These are phyloP conservation scores for Entomortierella chlamydospora DNA, from an alignment of 192 early-diverging fungal genomes.

Conservation along the genomic window DNA sequence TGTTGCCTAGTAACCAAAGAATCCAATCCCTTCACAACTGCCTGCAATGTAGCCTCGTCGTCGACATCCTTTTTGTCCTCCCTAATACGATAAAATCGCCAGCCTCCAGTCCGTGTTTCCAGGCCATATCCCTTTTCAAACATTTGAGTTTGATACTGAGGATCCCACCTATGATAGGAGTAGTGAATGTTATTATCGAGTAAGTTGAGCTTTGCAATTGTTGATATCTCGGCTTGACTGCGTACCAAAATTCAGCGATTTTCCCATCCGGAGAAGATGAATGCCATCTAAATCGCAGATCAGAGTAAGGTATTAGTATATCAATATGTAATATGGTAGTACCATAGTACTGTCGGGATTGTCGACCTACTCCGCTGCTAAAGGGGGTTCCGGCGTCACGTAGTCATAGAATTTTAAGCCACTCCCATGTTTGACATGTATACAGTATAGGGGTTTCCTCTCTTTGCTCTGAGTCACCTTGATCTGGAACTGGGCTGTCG, in stretches of 20 bases:
- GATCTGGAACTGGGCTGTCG: constrained; percentile 67
- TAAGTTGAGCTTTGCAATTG: too few species aligned
- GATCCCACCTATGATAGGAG: constrained; percentile 57
- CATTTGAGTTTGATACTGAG: constrained; percentile 63
- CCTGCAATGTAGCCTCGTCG: constrained; percentile 61
- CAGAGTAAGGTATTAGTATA: too few species aligned
- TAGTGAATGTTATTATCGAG: neutral
- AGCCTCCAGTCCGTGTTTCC: constrained; percentile 60
- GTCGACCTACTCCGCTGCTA: constrained; percentile 57
- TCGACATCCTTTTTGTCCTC: constrained; percentile 73
- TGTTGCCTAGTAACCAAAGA: constrained; percentile 64
- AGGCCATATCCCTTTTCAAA: constrained; percentile 64
- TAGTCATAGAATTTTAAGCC: constrained; percentile 65
- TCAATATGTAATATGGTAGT: too few species aligned
- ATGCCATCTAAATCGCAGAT: constrained; percentile 57
- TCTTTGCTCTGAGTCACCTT: constrained; percentile 62
- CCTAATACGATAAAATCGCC: constrained; percentile 64
- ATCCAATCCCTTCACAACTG: constrained; percentile 57
- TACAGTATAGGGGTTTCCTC: constrained; percentile 61
- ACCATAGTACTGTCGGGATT: too few species aligned
- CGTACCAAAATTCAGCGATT: constrained; percentile 61
- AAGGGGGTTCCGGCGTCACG: constrained; percentile 59
- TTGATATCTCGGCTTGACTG: neutral
- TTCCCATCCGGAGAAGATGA: constrained; percentile 59
- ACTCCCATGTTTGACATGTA: constrained; percentile 58